phyloP scores from a whole-genome alignment of 192 early-diverging fungal species.

The Coemansia sp. region DNA sequence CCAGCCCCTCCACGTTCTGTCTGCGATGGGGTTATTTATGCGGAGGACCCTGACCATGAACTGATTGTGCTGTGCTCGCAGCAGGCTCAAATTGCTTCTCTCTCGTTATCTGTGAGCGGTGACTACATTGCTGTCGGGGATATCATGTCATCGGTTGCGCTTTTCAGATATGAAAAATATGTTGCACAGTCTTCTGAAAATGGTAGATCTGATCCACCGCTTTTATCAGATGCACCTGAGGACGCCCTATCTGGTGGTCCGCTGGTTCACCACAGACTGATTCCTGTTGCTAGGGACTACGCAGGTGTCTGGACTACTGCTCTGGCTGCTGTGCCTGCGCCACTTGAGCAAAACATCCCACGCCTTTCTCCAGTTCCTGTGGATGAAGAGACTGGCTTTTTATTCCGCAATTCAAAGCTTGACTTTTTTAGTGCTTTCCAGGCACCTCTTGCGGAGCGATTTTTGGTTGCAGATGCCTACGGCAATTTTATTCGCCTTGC shows the following conservation, averaged over 20 bases:
- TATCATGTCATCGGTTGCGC: slow-evolving; percentile 72
- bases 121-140: slow-evolving; percentile 81
- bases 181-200: not conserved
- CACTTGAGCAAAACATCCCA: slow-evolving; percentile 12
- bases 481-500: slow-evolving; percentile 22
- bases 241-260: not conserved
- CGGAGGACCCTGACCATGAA: slow-evolving; percentile 20
- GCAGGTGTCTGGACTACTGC: slow-evolving; percentile 36
- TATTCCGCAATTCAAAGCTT: not conserved
- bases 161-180: slow-evolving; percentile 53
- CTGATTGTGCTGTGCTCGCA: slow-evolving; percentile 37
- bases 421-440: slow-evolving; percentile 16
- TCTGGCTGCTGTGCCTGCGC: slow-evolving; percentile 29
- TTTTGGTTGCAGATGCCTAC: slow-evolving; percentile 37
- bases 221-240: not conserved
- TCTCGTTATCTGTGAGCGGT: slow-evolving; percentile 61
- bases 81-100: slow-evolving; percentile 60
- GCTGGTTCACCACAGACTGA: slow-evolving; percentile 17
- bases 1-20: not conserved
- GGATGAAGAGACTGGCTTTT: slow-evolving; percentile 14
- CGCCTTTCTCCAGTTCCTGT: slow-evolving; percentile 10
- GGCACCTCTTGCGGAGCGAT: slow-evolving; percentile 6
- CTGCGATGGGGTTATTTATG: slow-evolving; percentile 3
- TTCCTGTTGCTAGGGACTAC: slow-evolving; percentile 38
- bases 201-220: not conserved